These are phyloP conservation scores for Quercus variabilis DNA, from an alignment of 306 rosid species.

Conservation along the genomic window DNA sequence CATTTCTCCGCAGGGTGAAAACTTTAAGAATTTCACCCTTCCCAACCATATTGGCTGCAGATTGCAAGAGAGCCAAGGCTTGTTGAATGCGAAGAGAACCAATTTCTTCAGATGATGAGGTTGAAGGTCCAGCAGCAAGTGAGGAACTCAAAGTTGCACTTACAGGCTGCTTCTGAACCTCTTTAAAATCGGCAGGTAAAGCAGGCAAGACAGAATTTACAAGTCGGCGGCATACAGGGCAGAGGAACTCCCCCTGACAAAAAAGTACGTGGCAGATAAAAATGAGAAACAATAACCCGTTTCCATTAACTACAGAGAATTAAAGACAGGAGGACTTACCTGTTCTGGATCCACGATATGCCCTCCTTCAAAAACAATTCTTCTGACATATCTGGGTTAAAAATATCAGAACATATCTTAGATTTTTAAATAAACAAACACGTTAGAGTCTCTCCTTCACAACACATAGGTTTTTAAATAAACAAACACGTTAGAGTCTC, in stretches of 20 bases:
- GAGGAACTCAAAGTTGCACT: constrained; percentile 36
- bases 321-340: constrained; percentile 36
- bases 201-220: constrained; percentile 87
- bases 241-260: constrained; percentile 88
- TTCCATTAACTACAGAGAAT: constrained; percentile 1
- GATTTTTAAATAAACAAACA: neutral
- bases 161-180: constrained; percentile 40
- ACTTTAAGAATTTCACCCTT: constrained; percentile 49
- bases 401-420: constrained; percentile 12
- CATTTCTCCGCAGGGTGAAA: constrained; percentile 42
- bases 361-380: constrained; percentile 97
- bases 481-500: neutral
- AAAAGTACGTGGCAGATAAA: neutral
- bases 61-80: constrained; percentile 66
- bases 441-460: neutral
- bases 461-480: neutral
- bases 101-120: constrained; percentile 33
- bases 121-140: constrained; percentile 23
- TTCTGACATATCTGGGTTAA: constrained; percentile 66
- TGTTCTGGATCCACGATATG: constrained; percentile 94
- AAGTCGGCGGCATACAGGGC: constrained; percentile 97
- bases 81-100: constrained; percentile 47
- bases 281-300: constrained; percentile 10
- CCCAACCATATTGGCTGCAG: constrained; percentile 61
- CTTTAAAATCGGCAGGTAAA: constrained; percentile 48